phyloP scores from a whole-genome alignment of 768 basidiomycete genomes.

The Phlebiopsis gigantea region DNA sequence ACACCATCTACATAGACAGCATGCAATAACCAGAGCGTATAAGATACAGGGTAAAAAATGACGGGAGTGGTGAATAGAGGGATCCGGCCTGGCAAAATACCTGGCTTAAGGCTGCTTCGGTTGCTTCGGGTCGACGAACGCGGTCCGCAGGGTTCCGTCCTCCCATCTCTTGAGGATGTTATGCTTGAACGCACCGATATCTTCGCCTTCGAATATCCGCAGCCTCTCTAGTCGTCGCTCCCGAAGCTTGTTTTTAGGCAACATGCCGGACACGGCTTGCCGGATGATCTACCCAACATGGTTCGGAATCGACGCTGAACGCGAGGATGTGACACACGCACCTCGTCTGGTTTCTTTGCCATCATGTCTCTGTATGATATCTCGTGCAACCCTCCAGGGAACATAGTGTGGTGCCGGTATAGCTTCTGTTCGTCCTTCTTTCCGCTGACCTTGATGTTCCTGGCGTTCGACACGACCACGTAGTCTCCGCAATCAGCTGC shows the following conservation, averaged over 20 bases:
- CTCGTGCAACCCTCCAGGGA: constrained; percentile 90
- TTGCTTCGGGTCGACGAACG: constrained; percentile 5
- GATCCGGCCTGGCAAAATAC: neutral
- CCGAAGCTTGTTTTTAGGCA: constrained; percentile 95
- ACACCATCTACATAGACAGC: no score
- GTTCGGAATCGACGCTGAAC: neutral
- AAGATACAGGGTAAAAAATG: neutral
- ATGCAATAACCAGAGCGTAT: neutral
- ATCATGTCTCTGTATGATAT: constrained; percentile 82
- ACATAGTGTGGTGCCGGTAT: constrained; percentile 89
- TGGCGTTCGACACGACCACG: constrained; percentile 89
- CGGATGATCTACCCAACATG: constrained; percentile 75
- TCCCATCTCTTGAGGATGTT: constrained; percentile 85
- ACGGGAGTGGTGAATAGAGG: neutral
- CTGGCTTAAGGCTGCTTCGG: neutral
- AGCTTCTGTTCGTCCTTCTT: constrained; percentile 82
- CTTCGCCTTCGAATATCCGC: constrained; percentile 77
- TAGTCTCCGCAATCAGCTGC: constrained; percentile 88
- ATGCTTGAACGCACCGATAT: constrained; percentile 69
- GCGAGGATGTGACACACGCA: constrained; percentile 31
- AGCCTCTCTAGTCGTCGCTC: constrained; percentile 84
- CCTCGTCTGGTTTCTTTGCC: constrained; percentile 84
- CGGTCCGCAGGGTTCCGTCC: constrained; percentile 53
- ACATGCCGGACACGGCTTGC: constrained; percentile 95
- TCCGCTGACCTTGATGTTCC: constrained; percentile 81